Base-by-base conservation (phyloP, 2,329 filamentous ascomycete genomes). In the Pezicula radicicola region DNA sequence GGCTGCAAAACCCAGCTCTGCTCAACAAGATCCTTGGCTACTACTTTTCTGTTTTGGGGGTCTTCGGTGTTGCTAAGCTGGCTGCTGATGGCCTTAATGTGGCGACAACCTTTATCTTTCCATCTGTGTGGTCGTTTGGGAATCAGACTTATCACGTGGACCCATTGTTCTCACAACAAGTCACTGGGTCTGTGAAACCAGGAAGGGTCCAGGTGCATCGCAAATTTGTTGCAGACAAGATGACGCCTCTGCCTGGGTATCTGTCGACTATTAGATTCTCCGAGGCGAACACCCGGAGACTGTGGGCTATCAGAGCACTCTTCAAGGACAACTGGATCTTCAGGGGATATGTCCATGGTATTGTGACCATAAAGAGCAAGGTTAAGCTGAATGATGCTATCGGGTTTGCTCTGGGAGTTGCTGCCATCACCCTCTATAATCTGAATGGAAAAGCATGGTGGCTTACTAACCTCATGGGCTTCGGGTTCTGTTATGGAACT, bases 401-500 rank as follows among this genome's bases (percentile, higher is more conserved):
- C 12, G 66, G 66, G 10, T 55, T 66, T 3, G 18, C 63, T 12
- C 30, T 65, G 7, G 65, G 65, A 16, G 5, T 65, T 3, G 39
- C 45, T 21, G 55, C 60, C 9, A 62, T 68, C 3, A 44, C 55
- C 4, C 15, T 60, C 6, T 68, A 67, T 46, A 68, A 68, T 28
- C 33, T 58, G 6, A 46, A 49, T n/a, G 55, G 55, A 12, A 62
- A 65, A 25, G 46, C 59, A 21, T 68, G 65, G 66, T 68, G 58
- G 55, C 70, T 97, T 36, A 93, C 90, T 43, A 97, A 97, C 65
- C 72, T 96, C 35, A 80, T 97, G 63, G 92, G 90, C 0, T 90
- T 93, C 60, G 88, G 87, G 6, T 91, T 96, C 72, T 92, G 87
- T 59, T 97, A 97, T 64, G 81, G 83, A 7, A 84, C 89, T 4